phyloP scores from a whole-genome alignment of 345 rosid genomes.

The Brassica nigra region DNA sequence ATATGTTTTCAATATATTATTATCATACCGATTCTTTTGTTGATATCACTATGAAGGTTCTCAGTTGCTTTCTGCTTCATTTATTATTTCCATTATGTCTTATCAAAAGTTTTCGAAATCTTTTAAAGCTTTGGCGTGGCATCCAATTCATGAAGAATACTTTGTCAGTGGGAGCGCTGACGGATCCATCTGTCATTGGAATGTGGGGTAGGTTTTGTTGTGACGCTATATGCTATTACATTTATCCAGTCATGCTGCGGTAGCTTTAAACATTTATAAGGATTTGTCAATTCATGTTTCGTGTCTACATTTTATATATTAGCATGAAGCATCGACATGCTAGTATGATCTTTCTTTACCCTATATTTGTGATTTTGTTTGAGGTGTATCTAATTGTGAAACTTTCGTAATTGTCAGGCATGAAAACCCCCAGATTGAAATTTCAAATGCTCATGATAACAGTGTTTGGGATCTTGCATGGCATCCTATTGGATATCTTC shows the following conservation, averaged over 20 bases:
- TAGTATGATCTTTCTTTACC: conserved; percentile 14
- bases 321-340: background rate
- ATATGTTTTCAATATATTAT: conserved; percentile 1
- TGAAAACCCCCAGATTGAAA: conserved; percentile 94
- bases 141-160: conserved; percentile 97
- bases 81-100: conserved; percentile 17
- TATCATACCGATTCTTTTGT: background rate
- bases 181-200: conserved; percentile 95
- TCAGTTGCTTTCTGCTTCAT: conserved; percentile 8
- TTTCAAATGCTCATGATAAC: conserved; percentile 80
- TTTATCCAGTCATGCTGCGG: background rate
- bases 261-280: conserved; percentile 4
- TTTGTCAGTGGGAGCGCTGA: conserved; percentile 96
- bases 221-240: background rate
- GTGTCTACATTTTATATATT: conserved; percentile 1
- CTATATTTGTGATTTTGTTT: background rate
- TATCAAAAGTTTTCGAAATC: conserved; percentile 4
- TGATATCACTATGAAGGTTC: background rate
- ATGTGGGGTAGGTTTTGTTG: conserved; percentile 68
- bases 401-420: conserved; percentile 57
- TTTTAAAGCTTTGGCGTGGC: conserved; percentile 90
- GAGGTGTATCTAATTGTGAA: conserved; percentile 23
- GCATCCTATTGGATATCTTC: conserved; percentile 99
- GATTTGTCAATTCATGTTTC: conserved; percentile 9
- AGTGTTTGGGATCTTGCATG: conserved; percentile 97